These are phyloP conservation scores for Strobilomyces dryophilus DNA, from an alignment of 768 basidiomycete genomes.

Conservation along the genomic window DNA sequence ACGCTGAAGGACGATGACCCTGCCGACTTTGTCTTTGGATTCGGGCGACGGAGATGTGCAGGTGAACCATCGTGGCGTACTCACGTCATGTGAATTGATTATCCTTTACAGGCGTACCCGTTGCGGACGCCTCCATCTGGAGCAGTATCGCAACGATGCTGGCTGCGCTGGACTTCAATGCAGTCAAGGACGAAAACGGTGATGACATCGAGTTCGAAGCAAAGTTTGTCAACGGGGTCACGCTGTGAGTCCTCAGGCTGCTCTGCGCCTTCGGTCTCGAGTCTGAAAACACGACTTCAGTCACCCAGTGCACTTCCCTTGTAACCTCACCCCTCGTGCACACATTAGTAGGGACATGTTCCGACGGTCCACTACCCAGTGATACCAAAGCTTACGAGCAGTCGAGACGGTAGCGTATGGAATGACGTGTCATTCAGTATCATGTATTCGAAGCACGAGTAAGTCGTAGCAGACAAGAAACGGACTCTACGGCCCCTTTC, in stretches of 20 bases:
- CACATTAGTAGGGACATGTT: not conserved
- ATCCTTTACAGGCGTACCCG: not conserved
- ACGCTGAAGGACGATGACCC: not conserved
- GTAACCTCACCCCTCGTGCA: not conserved
- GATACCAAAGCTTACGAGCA: too few relatives aligned
- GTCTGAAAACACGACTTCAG: not conserved
- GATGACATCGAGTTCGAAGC: too few relatives aligned
- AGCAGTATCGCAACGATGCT: not conserved
- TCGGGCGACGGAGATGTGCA: not conserved
- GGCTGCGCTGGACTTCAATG: not conserved
- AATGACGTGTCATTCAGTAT: too few relatives aligned
- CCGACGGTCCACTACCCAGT: too few relatives aligned
- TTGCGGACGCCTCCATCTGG: not conserved
- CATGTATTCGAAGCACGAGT: not conserved
- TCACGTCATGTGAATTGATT: not conserved
- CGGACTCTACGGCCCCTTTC: too few relatives aligned
- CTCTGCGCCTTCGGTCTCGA: too few relatives aligned
- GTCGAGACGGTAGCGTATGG: too few relatives aligned
- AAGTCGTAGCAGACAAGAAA: not conserved
- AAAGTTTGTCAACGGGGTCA: too few relatives aligned
- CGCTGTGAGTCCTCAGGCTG: too few relatives aligned
- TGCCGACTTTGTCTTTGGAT: not conserved
- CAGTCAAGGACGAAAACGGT: too few relatives aligned
- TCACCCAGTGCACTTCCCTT: not conserved
- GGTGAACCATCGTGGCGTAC: not conserved